phyloP scores from a whole-genome alignment of 345 rosid genomes.

The Eucalyptus pumila region DNA sequence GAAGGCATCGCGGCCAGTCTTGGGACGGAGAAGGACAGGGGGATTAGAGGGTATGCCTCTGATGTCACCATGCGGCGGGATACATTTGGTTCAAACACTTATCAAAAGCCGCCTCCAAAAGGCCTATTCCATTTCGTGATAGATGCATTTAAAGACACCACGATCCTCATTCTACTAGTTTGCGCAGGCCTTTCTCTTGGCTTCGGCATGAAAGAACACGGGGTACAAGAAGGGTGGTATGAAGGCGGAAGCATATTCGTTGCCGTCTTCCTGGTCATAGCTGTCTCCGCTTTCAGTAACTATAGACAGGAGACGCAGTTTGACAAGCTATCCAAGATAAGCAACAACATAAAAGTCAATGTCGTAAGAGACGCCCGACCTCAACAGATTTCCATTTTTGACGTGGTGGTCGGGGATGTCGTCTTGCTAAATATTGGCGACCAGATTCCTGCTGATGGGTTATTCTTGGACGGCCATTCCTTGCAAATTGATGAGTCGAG shows the following conservation, averaged over 20 bases:
- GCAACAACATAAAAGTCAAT: constrained; percentile 39
- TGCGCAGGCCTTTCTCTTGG: constrained; percentile 55
- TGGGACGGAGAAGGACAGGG: constrained; percentile 34
- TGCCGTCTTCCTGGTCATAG: constrained; percentile 42
- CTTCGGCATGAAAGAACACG: constrained; percentile 51
- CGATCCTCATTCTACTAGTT: constrained; percentile 40
- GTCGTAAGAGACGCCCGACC: constrained; percentile 38
- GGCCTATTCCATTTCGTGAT: constrained; percentile 25
- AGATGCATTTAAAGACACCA: constrained; percentile 43
- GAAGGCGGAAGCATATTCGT: constrained; percentile 63
- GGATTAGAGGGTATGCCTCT: constrained; percentile 15
- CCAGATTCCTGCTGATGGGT: constrained; percentile 61
- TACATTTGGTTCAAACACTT: constrained; percentile 50
- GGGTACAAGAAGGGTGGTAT: constrained; percentile 53
- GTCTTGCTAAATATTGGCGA: constrained; percentile 46
- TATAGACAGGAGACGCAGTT: constrained; percentile 43
- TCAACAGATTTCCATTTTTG: constrained; percentile 33
- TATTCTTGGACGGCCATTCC: constrained; percentile 33
- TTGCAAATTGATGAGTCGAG: constrained; percentile 45
- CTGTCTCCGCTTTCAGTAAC: constrained; percentile 40
- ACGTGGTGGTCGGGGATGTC: constrained; percentile 62
- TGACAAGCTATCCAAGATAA: constrained; percentile 37
- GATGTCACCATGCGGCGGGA: constrained; percentile 24
- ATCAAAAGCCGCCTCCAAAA: constrained; percentile 49
- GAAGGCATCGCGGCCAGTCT: constrained; percentile 21